A percentile compares a stretch with the other conserved stretches of the same genome.
phyloP scores from a whole-genome alignment of 1,139 yeast genomes.

The Wickerhamiella infanticola region DNA sequence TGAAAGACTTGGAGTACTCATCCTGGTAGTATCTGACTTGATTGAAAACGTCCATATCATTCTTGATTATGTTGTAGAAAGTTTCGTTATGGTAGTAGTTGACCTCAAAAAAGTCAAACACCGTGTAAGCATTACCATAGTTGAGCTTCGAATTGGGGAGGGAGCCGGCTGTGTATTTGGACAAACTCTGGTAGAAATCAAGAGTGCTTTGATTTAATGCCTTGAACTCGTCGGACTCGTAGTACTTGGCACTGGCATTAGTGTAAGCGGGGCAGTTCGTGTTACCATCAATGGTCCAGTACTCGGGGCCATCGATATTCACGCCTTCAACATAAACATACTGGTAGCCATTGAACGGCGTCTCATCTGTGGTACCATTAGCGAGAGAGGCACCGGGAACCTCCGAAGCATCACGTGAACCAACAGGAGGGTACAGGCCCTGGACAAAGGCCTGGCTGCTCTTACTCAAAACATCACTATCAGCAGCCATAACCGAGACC shows the following conservation, averaged over 20 bases:
- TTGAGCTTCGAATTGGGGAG: constrained; percentile 21
- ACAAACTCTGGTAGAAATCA: constrained; percentile 26
- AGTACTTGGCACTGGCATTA: constrained; percentile 21
- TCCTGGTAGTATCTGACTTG: constrained; percentile 27
- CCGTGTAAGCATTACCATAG: constrained; percentile 26
- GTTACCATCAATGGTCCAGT: constrained; percentile 29
- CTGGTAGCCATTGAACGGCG: constrained; percentile 31
- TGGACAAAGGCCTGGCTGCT: constrained; percentile 30
- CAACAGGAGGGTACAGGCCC: constrained; percentile 30
- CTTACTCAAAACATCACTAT: constrained; percentile 25
- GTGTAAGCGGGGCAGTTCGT: constrained; percentile 27
- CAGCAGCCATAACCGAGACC: constrained; percentile 23
- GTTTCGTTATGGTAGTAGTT: constrained; percentile 28
- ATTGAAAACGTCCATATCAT: constrained; percentile 15
- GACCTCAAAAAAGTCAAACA: constrained; percentile 28
- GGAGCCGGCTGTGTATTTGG: constrained; percentile 14
- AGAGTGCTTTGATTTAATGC: constrained; percentile 22
- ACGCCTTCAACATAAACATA: constrained; percentile 27
- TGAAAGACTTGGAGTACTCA: constrained; percentile 25
- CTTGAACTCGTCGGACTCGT: constrained; percentile 20
- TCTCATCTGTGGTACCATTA: constrained; percentile 26
- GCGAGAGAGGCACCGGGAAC: constrained; percentile 20
- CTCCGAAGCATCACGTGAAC: constrained; percentile 14
- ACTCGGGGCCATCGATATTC: constrained; percentile 24
- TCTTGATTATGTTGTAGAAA: constrained; percentile 20